Percentiles rank a stretch among this genome's conserved stretches.
Evolutionary conservation across 2,329 filamentous ascomycete species (phyloP).

Genomic region (Colletotrichum abscissum): DNA sequence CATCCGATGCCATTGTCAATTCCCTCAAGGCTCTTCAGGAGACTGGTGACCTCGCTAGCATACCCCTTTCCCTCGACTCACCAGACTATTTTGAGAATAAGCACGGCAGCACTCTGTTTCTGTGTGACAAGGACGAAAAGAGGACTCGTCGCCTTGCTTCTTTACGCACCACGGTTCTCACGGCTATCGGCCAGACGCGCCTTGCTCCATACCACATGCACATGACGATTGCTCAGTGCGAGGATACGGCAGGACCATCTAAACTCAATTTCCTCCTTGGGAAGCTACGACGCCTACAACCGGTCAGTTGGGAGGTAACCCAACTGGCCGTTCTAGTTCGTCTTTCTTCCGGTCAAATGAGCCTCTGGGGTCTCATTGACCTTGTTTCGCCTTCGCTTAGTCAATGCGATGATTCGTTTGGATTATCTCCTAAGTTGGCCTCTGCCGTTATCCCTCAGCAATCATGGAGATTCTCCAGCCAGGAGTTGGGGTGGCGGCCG

Average conservation of each 20-base stretch:
- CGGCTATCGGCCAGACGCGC: conserved; percentile 46
- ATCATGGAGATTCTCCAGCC: conserved; percentile 18
- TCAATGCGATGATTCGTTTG: not conserved
- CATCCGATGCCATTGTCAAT: conserved; percentile 52
- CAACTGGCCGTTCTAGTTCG: conserved; percentile 66
- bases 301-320: conserved; percentile 58
- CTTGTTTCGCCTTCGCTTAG: conserved; percentile 38
- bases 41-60: conserved; percentile 16
- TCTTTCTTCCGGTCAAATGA: conserved; percentile 63
- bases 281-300: conserved; percentile 62
- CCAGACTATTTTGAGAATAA: conserved; percentile 61
- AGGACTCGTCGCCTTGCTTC: conserved; percentile 40
- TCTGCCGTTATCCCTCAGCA: not conserved
- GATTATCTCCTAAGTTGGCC: not conserved
- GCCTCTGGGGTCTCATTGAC: conserved; percentile 64
- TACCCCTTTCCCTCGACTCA: conserved; percentile 49
- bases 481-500: conserved; percentile 12
- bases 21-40: conserved; percentile 40
- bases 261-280: conserved; percentile 62
- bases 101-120: conserved; percentile 61
- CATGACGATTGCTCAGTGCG: conserved; percentile 70
- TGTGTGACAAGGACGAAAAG: conserved; percentile 46
- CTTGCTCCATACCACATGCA: conserved; percentile 56
- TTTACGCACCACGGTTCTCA: conserved; percentile 50
- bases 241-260: conserved; percentile 52